Evolutionary conservation across 352 stramenopile genomes (phyloP), one percentile per base, ranked within the genome.

Genomic region (Globisporangium cystogenes): DNA sequence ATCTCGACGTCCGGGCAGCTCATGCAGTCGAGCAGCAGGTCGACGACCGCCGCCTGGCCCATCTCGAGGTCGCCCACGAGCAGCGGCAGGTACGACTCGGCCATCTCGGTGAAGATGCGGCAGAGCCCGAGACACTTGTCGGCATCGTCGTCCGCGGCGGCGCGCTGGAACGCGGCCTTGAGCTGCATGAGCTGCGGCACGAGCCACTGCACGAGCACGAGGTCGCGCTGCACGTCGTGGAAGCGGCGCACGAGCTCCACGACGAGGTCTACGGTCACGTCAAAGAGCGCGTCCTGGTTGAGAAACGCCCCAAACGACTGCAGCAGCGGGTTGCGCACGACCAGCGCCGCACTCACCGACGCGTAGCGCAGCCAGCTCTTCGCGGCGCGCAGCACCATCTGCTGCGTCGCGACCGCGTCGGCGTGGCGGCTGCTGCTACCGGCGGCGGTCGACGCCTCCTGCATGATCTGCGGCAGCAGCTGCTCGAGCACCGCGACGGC

Each of bases 101-200:
- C 82, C 67, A 95, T 90, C 56, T 97, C 89, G 0, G 89, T 96
- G 54, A 97, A 97, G 41, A 97, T 77, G 15, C 87, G 74, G 54
- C 84, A 93, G 6, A 97, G 68, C 0, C 82, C 84, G 14, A 87
- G 49, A 48, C 76, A 91, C 45, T 76, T 66, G 55, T 96, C 86
- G 23, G 75, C 76, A 47, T 96, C 71, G 48, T 96, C 84, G 0
- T 73, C 67, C 20, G 64, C 44, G 4, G 67, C 77, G 0, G 82
- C 82, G 4, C 50, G 23, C 7, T 56, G 62, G 65, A 93, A 90
- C n/a, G 68, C 55, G 18, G 58, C 59, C 40, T 76, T 65, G 18
- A 93, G 52, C 44, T 76, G 68, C 69, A 95, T 77, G 33, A 93
- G 65, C 52, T 85, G 75, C 21, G 84, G 82, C 8, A 88, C 65